Conservation (phyloP, 306 rosid species). For the Cucurbita ficifolia region DNA sequence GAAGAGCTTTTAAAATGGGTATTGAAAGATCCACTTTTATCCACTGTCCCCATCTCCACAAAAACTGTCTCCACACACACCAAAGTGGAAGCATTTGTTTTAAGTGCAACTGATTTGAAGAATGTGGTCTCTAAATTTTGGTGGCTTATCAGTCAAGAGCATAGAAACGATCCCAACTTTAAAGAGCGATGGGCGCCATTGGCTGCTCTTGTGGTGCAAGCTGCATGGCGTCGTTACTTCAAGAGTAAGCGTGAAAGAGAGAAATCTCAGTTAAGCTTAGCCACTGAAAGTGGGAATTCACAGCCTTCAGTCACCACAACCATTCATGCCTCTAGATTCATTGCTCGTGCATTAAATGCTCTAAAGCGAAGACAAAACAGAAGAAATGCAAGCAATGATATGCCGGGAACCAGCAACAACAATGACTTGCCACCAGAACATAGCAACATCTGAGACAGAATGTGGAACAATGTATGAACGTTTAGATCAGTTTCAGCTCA, state of each 20-base stretch:
- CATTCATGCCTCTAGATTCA: background rate
- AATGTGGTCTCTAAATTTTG: slow-evolving; percentile 3
- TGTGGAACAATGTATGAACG: no score
- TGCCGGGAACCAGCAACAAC: background rate
- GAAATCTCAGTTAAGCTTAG: background rate
- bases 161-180: background rate
- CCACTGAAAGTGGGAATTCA: background rate
- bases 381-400: background rate
- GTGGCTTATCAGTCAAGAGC: slow-evolving; percentile 2
- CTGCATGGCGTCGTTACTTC: background rate
- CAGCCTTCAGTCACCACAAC: background rate
- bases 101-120: slow-evolving; percentile 6
- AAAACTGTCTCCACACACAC: background rate
- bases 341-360: background rate
- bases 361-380: background rate
- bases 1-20: slow-evolving; percentile 11
- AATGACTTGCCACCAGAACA: background rate
- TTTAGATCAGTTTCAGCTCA: no score
- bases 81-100: slow-evolving; percentile 12
- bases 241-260: background rate
- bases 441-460: background rate
- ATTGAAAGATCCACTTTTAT: background rate
- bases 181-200: background rate
- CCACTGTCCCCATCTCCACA: slow-evolving; percentile 6
- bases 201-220: background rate